Evolutionary conservation across 805 yeast genomes (phyloP).

Genomic region (Kodamaea sagamina): DNA sequence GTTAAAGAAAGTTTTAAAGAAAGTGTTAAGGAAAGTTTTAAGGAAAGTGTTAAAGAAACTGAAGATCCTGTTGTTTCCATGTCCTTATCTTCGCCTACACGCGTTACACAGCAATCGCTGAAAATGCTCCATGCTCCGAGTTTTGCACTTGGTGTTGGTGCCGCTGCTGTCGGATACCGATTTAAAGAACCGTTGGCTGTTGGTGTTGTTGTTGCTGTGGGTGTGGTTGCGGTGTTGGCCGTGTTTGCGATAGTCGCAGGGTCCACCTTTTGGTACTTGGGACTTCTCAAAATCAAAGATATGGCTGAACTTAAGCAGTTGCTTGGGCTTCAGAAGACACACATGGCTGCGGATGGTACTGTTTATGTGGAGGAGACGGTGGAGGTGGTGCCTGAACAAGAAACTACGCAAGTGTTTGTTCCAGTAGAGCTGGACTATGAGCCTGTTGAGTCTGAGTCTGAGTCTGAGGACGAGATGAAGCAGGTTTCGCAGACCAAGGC

Average conservation of each 20-base stretch:
- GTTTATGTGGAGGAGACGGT: background rate
- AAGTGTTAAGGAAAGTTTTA: no score
- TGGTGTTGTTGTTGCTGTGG: slow-evolving; percentile 13
- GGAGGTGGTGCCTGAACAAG: background rate
- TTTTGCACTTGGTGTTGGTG: slow-evolving; percentile 29
- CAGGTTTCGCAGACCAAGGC: background rate
- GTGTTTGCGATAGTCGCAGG: slow-evolving; percentile 20
- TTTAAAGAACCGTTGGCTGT: slow-evolving; percentile 25
- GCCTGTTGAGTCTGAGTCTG: background rate
- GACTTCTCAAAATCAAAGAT: slow-evolving; percentile 24
- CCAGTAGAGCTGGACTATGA: background rate
- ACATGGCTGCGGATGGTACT: background rate
- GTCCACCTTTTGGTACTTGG: slow-evolving; percentile 32
- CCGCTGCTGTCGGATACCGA: slow-evolving; percentile 25
- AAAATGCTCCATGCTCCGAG: slow-evolving; percentile 26
- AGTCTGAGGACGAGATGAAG: background rate
- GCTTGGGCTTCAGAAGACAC: background rate
- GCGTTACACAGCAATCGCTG: background rate
- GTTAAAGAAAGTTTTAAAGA: no score
- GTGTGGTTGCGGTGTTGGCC: slow-evolving; percentile 1
- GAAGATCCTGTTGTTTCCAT: background rate
- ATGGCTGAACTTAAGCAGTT: slow-evolving; percentile 10
- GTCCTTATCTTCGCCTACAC: background rate
- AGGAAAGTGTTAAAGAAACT: no score
- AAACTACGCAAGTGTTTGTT: no score